phyloP scores from a whole-genome alignment of 106 monocot species.

The Dendrobium nobile region DNA sequence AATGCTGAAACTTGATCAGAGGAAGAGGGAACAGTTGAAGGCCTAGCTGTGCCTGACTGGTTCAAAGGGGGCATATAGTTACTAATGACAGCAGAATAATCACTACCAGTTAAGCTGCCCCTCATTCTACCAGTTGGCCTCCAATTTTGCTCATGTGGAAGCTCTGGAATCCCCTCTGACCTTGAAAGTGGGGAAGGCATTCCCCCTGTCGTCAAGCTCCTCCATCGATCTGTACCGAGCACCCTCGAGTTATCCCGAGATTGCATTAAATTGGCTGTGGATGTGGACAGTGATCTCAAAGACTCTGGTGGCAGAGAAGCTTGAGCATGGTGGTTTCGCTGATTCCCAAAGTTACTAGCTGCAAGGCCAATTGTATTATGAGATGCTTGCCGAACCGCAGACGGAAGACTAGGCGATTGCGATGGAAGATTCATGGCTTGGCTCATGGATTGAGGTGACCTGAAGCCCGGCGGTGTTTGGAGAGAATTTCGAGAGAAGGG shows the following conservation, averaged over 20 bases:
- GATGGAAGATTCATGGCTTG: background rate
- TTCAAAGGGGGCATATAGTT: conserved; percentile 29
- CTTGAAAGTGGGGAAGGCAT: background rate
- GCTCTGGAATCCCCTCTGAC: conserved; percentile 16
- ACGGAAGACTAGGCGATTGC: background rate
- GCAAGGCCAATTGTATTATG: background rate
- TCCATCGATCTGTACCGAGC: background rate
- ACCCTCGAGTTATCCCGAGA: background rate
- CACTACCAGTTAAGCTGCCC: conserved; percentile 66
- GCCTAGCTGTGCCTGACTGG: background rate
- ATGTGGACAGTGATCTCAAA: background rate
- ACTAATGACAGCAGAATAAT: conserved; percentile 51
- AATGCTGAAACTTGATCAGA: conserved; percentile 10
- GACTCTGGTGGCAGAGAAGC: background rate
- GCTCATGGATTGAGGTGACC: conserved; percentile 12
- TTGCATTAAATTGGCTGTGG: background rate
- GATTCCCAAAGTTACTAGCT: background rate
- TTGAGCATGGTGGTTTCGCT: background rate
- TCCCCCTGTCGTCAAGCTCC: conserved; percentile 8
- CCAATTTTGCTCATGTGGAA: conserved; percentile 47
- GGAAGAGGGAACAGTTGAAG: background rate
- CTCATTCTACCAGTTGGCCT: conserved; percentile 80
- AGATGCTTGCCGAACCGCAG: background rate
- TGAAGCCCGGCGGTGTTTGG: conserved; percentile 1
- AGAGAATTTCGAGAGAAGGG: conserved; percentile 1